Percentiles rank a stretch among this genome's conserved stretches.
Conservation (phyloP, 768 basidiomycete species). For the Epithele typhae region DNA sequence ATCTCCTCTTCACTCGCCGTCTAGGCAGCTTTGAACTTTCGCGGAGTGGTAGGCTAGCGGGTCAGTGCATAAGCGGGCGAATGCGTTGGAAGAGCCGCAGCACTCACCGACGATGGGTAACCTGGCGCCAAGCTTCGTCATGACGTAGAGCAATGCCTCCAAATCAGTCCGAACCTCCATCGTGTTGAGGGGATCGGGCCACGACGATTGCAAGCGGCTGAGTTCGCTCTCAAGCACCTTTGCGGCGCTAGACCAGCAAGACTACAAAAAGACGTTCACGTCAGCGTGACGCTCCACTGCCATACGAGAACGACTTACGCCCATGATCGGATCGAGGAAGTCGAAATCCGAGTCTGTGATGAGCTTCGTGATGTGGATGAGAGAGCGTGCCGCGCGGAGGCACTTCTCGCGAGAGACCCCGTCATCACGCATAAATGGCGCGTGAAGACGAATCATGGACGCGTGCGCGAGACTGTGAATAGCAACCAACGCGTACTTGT, state of each 20-base stretch:
- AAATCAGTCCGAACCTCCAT: constrained; percentile 61
- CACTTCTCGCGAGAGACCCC: constrained; percentile 62
- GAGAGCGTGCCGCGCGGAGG: constrained; percentile 55
- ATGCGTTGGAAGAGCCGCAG: not conserved
- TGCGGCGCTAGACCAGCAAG: constrained; percentile 68
- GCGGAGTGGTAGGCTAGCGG: constrained; percentile 24
- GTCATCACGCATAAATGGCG: constrained; percentile 57
- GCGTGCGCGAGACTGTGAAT: constrained; percentile 65
- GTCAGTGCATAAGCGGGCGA: not conserved
- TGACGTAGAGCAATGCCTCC: constrained; percentile 54
- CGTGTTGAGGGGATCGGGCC: constrained; percentile 50
- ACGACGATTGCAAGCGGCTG: constrained; percentile 56
- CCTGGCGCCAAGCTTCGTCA: constrained; percentile 54
- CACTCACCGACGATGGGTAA: constrained; percentile 54
- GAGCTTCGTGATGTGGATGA: constrained; percentile 56
- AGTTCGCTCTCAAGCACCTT: constrained; percentile 66
- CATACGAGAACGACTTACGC: constrained; percentile 35
- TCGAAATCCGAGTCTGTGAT: constrained; percentile 61
- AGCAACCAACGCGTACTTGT: constrained; percentile 55
- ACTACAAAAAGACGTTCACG: constrained; percentile 37
- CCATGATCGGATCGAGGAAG: constrained; percentile 75
- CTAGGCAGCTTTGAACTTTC: constrained; percentile 26
- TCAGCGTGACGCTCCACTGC: not conserved
- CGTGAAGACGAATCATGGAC: constrained; percentile 62
- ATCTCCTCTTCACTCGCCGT: constrained; percentile 19